These are phyloP conservation scores for Aspergillus alliaceus DNA, from an alignment of 2,329 filamentous ascomycete species.

Conservation along the genomic window DNA sequence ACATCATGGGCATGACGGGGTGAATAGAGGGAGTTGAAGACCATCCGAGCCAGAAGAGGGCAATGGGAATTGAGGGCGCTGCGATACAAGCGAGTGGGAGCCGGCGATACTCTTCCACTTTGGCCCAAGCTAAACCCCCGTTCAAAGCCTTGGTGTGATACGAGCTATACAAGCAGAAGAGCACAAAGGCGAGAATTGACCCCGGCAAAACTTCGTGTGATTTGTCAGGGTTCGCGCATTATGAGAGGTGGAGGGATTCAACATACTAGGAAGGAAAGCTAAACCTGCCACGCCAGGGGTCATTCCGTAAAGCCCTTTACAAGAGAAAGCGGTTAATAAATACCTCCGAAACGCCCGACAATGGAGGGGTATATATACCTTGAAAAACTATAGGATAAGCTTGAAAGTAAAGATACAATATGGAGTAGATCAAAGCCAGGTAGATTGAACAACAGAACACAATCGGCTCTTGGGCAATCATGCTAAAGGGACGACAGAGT, in stretches of 20 bases:
- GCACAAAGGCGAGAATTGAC: slow-evolving; percentile 54
- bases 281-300: slow-evolving; percentile 29
- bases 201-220: slow-evolving; percentile 53
- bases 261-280: slow-evolving; percentile 30
- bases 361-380: slow-evolving; percentile 5
- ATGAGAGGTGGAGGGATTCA: not conserved
- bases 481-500: slow-evolving; percentile 67
- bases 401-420: slow-evolving; percentile 71
- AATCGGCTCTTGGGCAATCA: slow-evolving; percentile 69
- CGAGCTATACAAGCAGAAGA: slow-evolving; percentile 65
- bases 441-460: slow-evolving; percentile 68
- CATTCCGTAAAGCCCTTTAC: slow-evolving; percentile 27
- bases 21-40: slow-evolving; percentile 12
- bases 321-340: not conserved
- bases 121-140: slow-evolving; percentile 55
- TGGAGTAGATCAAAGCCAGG: slow-evolving; percentile 65
- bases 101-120: slow-evolving; percentile 61
- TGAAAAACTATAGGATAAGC: slow-evolving; percentile 69
- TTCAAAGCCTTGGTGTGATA: slow-evolving; percentile 54
- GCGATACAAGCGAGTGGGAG: slow-evolving; percentile 70
- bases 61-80: slow-evolving; percentile 56
- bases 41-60: slow-evolving; percentile 50
- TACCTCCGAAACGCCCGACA: no score
- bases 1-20: slow-evolving; percentile 51
- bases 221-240: not conserved